These are phyloP conservation scores for Neofusicoccum sp. DNA, from an alignment of 2,329 filamentous ascomycete species.

Conservation along the genomic window DNA sequence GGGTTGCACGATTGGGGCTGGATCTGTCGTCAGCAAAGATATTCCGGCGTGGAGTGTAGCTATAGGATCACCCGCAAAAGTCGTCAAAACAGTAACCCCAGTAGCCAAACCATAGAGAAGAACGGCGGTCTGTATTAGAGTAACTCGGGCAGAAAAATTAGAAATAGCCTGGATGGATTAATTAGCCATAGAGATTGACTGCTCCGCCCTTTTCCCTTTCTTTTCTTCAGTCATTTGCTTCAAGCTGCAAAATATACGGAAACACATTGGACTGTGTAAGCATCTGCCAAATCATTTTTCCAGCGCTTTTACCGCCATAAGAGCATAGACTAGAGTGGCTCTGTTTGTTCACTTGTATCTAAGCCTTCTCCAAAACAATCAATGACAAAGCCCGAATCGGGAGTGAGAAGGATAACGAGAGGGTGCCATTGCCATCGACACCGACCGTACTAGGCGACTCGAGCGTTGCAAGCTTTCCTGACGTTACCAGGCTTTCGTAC, in stretches of 20 bases:
- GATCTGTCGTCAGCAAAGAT: constrained; percentile 79
- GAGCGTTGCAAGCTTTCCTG: background rate
- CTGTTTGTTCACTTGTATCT: too few relatives aligned
- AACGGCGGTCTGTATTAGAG: too few relatives aligned
- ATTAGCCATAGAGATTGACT: too few relatives aligned
- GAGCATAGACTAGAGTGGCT: too few relatives aligned
- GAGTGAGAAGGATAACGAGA: background rate
- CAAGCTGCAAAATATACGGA: too few relatives aligned
- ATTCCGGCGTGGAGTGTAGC: constrained; percentile 65
- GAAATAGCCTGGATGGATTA: too few relatives aligned
- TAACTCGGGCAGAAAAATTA: too few relatives aligned
- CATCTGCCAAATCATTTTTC: too few relatives aligned
- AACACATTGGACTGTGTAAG: too few relatives aligned
- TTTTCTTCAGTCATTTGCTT: too few relatives aligned
- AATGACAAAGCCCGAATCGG: background rate
- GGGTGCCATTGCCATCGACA: background rate
- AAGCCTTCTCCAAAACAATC: background rate
- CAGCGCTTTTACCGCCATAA: too few relatives aligned
- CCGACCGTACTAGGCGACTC: background rate
- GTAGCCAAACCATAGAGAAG: constrained; percentile 19
- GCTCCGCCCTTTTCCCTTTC: too few relatives aligned
- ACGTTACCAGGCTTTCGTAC: background rate
- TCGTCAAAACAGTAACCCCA: constrained; percentile 47
- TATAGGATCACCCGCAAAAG: constrained; percentile 67
- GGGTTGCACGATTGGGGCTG: constrained; percentile 74